Base-by-base conservation (phyloP, 1,284 basidiomycete genomes). In the Hymenochaete sp. region DNA sequence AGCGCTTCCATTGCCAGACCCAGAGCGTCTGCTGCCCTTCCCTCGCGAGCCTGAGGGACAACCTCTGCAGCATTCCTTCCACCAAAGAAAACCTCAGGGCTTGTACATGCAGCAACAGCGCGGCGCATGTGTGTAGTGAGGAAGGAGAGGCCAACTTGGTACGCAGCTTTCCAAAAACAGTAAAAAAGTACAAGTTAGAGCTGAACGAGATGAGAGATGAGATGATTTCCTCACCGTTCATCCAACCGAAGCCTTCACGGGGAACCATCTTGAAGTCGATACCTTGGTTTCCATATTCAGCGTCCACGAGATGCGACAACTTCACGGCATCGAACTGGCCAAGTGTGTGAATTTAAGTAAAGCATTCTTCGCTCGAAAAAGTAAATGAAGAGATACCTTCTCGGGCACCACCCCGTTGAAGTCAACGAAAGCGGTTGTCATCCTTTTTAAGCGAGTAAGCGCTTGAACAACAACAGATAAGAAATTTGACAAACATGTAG, bases 201-300 rank as follows among this genome's bases (percentile, higher is more conserved):
- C n/a, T n/a, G 25, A 28, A 38, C 18, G 10, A 24, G 22, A 18
- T 16, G 39, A 19, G 35, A 21, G 22, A 43, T 45, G 18, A 31
- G 13, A 44, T 21, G 29, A 10, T 38, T 35, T 45, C 61, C 75
- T 47, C 55, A 88, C 87, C 73, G 54, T 93, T 93, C 84, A 91
- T 93, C 92, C 91, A 93, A 3, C 95, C 95, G 58, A 98, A 98
- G 44, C 95, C 95, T 67, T 98, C 95, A 18, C 92, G 75, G 42
- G 92, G 92, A 27, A 97, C 83, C 74, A 91, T 85, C 71, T 92
- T 90, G 70, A 98, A 98, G 68, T 97, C 93, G 56, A 93, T 75
- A 44, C 95, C 95, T 64, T 98, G 95, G 65, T 98, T 98, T 10
- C 95, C 96, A 62, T 98, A 98, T 68, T 98, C 95, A 36, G 95